These are phyloP conservation scores for Fomes fomentarius DNA, from an alignment of 1,284 basidiomycete species.

Conservation along the genomic window DNA sequence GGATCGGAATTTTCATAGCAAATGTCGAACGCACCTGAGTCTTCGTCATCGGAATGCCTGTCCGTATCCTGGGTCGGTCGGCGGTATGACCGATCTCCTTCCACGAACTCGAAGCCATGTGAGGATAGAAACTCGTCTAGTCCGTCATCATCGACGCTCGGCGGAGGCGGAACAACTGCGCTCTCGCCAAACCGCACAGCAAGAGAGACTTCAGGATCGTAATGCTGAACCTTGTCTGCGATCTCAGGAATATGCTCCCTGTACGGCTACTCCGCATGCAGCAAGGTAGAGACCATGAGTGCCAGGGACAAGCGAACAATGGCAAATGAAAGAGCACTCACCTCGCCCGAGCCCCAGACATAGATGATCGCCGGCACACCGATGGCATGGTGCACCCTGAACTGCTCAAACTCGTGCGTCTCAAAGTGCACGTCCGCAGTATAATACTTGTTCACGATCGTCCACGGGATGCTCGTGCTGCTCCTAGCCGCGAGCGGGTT, in stretches of 20 bases:
- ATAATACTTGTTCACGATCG: conserved; percentile 85
- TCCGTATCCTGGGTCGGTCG: conserved; percentile 28
- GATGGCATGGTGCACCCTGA: conserved; percentile 36
- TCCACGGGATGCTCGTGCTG: conserved; percentile 63
- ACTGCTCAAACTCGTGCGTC: conserved; percentile 28
- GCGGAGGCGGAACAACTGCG: conserved; percentile 10
- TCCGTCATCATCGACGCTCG: conserved; percentile 46
- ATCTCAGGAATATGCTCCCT: conserved; percentile 54
- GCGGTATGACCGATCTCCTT: conserved; percentile 37
- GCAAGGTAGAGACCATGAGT: conserved; percentile 9
- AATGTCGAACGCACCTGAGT: conserved; percentile 23
- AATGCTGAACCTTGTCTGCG: conserved; percentile 46
- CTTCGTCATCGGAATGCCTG: conserved; percentile 30
- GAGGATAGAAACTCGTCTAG: conserved; percentile 67
- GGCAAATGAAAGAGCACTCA: conserved; percentile 34
- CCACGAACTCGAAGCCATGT: conserved; percentile 75
- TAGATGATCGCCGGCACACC: conserved; percentile 72
- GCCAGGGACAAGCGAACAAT: conserved; percentile 10
- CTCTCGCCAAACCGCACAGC: conserved; percentile 53
- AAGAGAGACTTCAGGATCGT: conserved; percentile 70
- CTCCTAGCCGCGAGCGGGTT: conserved; percentile 12
- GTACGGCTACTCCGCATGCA: conserved; percentile 43
- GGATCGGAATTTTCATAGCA: not conserved
- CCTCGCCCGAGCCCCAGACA: conserved; percentile 69
- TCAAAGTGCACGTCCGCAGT: conserved; percentile 76